Base-by-base conservation (phyloP, 208 protist species). In the Acanthamoeba castellanii region DNA sequence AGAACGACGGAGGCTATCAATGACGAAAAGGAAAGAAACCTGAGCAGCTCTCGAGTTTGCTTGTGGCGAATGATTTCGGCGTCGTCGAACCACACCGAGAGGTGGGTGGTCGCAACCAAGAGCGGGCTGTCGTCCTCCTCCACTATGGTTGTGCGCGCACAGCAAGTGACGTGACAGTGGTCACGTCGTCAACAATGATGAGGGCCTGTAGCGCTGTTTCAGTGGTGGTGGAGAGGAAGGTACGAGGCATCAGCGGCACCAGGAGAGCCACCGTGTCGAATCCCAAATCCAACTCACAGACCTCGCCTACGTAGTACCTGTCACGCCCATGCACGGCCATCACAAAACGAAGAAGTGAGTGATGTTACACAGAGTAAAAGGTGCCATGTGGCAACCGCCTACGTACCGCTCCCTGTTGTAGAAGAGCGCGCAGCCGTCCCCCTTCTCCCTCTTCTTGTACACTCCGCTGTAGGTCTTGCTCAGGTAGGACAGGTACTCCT, bases 391-490 rank as follows among this genome's bases (percentile, higher is more conserved):
- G 66, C n/a, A 37, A 74, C 30, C n/a, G n/a, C 30, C 9, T n/a
- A 11, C 30, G 9, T 74, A 74, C 66, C 76, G 76, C 6, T 85
- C 76, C 18, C 76, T 22, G 8, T 85, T 50, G 76, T 85, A 85
- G 47, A 85, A 59, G 16, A 85, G 45, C 1, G 76, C 76, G 30
- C 76, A 85, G n/a, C 76, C 76, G 27, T 85, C 76, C 22, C 76
- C 76, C 76, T 85, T 85, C 22, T 85, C 76, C 22, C 76, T 34
- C 76, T 85, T 85, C 76, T 85, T 85, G 45, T 85, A 85, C 18
- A 85, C 27, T 0, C 76, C 76, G 27, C 42, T 32, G 47, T 85
- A 85, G 42, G 76, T 34, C 47, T 85, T 50, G 47, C 76, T 85
- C 25, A 85, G 25, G 47, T 85, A 85, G 45, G 76, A 50, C 45